Base-by-base conservation (phyloP, 495 filamentous ascomycete species). In the Neurospora sp. region DNA sequence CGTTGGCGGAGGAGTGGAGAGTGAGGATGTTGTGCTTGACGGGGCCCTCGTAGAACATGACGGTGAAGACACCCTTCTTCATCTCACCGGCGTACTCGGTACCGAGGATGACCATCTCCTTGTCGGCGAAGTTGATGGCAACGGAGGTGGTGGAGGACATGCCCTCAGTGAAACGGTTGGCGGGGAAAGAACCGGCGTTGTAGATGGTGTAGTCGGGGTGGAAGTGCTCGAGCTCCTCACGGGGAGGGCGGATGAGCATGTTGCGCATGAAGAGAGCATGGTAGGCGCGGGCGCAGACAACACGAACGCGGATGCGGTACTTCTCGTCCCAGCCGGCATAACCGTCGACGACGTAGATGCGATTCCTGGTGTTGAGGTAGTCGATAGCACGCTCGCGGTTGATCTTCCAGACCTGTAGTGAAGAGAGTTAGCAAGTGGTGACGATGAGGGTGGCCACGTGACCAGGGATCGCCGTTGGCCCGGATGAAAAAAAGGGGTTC, bases 241-340 rank as follows among this genome's bases (percentile, higher is more conserved):
- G 87, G 61, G 89, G 85, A 72, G 96, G 96, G 80, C 96, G 91
- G 87, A 99, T 99, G 80, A 99, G 92, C 96, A 99, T 99, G 88
- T 99, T 99, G 78, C 96, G 93, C 96, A 99, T 99, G 92, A 99
- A 99, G 73, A 99, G 89, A 75, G 96, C 96, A 88, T 99, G 96
- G 88, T 99, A 99, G 83, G 96, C 96, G 81, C 96, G 93, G 74
- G 96, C 96, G 85, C 96, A 99, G 81, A 99, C 93, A 74, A 99
- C 95, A 76, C 96, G 96, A 79, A 99, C 96, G 78, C 90, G 92
- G 86, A 99, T 98, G 73, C 94, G 89, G 88, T 99, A 99, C 80
- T 95, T 94, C 88, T 96, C 91, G 77, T 99, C 96, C 96, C 96
- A 99, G 77, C 96, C 96, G 73, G 96, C 96, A 81, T 90, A 99